Evolutionary conservation across 2,329 filamentous ascomycete species (phyloP), one percentile per base, ranked within the genome.

Genomic region (Byssothecium circinans): DNA sequence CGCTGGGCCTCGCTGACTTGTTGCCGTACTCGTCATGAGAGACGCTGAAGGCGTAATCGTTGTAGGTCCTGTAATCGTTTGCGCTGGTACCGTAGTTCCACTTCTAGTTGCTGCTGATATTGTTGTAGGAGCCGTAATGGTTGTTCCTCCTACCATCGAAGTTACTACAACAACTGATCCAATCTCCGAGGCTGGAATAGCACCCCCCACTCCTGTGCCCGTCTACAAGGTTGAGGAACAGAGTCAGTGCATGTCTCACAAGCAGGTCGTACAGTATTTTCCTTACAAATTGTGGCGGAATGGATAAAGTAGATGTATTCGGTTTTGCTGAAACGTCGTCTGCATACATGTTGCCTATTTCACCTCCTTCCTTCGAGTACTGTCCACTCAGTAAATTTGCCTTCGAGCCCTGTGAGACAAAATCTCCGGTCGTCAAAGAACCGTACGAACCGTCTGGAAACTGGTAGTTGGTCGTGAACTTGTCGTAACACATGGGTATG

Each of bases 401-500:
- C 1, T 47, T 62, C 20, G 69, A 67, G 19, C 69, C 69, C 8
- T 58, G 56, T 2, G 70, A 71, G n/a, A 53, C 68, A 56, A 77
- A 79, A 14, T 71, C 53, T 11, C 76, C 78, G 0, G 65, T 68
- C 1, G 67, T 69, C n/a, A 79, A 62, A 2, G 72, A 75, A 11
- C 77, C 77, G 42, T 69, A 76, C 14, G 75, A 74, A 27, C 71
- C 72, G 48, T 78, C 76, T 2, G 73, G 61, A 40, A 80, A 74
- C 43, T 71, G 71, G 56, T 65, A 79, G 53, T 79, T 75, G 15
- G 78, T 80, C 4, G 77, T 80, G 64, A 77, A 80, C 45, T 72
- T 73, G 60, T 80, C 78, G 64, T 78, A 79, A 66, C 77, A 79
- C 62, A 79, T 76, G 2, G 76, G 73, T 4, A 78, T 64, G 29